Evolutionary conservation across 2,329 filamentous ascomycete species (phyloP), one percentile per base, ranked within the genome.

Genomic region (Diaporthe ilicicola): DNA sequence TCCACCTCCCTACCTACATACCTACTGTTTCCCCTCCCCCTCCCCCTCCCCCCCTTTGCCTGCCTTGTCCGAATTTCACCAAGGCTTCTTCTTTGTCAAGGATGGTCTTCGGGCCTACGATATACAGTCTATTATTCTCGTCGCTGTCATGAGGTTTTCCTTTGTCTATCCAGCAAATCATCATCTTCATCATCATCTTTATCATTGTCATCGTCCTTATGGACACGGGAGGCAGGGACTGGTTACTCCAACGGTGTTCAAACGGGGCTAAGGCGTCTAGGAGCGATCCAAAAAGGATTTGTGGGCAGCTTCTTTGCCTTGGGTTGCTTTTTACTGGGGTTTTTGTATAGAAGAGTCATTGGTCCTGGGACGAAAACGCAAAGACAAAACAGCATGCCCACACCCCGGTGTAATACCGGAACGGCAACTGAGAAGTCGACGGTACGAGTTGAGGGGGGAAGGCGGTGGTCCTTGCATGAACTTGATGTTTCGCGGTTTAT

Each of bases 271-370:
- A 48, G 65, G 65, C 54, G 65, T 50, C 32, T 29, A 37, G 42
- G 65, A 56, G 54, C 51, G 42, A 59, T 56, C 42, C 64, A 66
- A 70, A 70, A 55, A 62, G 68, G 56, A 53, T 55, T 39, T 27
- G 12, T 6, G 65, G 65, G 53, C 53, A 48, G 19, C 27, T 59
- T 59, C 19, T 32, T 73, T 44, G 55, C 17, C 69, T 70, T 69
- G 64, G 39, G 39, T 67, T 73, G 29, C 34, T 44, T 50, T 70
- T 44, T 22, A 13, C 19, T 39, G 37, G 46, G 27, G 32, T 27
- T 55, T 48, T 73, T 32, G 29, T 59, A 37, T 37, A 67, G 53
- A 69, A 69, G 37, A 51, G 53, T 66, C 34, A 56, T 39, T 50
- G 39, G 64, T 24, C 37, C 59, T 61, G 46, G 56, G 32, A 34